These are phyloP conservation scores for Pythium rhizo-oryzae DNA, from an alignment of 352 stramenopile species.

Conservation along the genomic window DNA sequence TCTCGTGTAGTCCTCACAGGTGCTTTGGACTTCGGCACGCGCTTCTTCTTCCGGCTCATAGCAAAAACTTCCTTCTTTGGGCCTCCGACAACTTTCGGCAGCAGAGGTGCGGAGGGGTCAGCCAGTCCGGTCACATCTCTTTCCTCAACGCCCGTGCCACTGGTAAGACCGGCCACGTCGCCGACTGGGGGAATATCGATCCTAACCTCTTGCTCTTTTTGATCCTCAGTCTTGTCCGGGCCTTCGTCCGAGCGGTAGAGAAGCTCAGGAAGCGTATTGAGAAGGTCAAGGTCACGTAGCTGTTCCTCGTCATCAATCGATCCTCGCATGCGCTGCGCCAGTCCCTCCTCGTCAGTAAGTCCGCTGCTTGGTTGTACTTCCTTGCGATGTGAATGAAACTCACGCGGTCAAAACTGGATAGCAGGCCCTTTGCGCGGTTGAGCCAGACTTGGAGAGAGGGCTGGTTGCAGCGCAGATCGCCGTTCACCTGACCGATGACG, in stretches of 20 bases:
- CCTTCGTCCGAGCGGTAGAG: not conserved
- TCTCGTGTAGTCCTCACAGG: not conserved
- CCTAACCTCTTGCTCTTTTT: not conserved
- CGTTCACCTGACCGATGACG: constrained; percentile 12
- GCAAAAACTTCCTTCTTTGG: too few species aligned
- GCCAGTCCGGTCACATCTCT: too few species aligned
- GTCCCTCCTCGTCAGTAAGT: constrained; percentile 1
- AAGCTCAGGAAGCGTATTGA: constrained; percentile 6
- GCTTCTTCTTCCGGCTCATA: too few species aligned
- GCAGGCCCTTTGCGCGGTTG: not conserved
- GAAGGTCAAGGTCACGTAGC: not conserved
- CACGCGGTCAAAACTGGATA: not conserved
- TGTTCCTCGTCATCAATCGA: not conserved
- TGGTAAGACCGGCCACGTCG: too few species aligned
- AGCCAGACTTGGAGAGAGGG: constrained; percentile 6
- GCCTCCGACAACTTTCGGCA: too few species aligned
- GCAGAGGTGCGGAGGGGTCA: too few species aligned
- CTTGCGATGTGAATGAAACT: constrained; percentile 7
- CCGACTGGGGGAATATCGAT: not conserved
- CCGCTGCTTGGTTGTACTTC: constrained; percentile 8
- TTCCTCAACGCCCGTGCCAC: too few species aligned
- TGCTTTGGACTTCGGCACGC: not conserved
- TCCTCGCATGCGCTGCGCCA: not conserved
- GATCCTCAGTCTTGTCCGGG: not conserved
- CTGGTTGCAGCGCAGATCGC: constrained; percentile 9